Base-by-base conservation (phyloP, 257 asterid genomes). In the Catharanthus roseus region DNA sequence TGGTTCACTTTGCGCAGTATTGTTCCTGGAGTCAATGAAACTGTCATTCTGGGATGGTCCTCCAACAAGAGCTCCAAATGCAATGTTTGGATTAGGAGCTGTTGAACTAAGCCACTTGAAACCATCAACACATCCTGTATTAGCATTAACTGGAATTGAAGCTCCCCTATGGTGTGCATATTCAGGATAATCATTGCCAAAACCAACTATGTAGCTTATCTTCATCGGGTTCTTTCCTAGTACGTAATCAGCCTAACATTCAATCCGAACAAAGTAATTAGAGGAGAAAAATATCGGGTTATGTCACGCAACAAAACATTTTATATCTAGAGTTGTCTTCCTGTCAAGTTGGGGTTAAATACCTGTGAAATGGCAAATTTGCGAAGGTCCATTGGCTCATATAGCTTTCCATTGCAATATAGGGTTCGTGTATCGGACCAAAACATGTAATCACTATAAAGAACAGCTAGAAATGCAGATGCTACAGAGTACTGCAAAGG, bases 101-200 rank as follows among this genome's bases (percentile, higher is more conserved):
- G 72, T 72, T 1, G 95, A 86, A 1, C 81, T 79, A 3, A 91
- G 86, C 89, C 89, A 91, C 78, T 84, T 78, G 83, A 88, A 91
- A 41, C 97, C 96, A 1, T 86, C 91, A 73, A 78, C 81, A 88
- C 96, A 91, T 38, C 81, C 73, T 0, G 93, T 81, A 29, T 53
- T 56, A 10, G 75, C 85, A 28, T 81, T 81, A 0, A 38, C 69
- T 5, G 95, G 96, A 50, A 91, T 86, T 1, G 97, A 91, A 51
- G 97, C 96, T 73, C 96, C 97, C 75, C 97, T 83, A 21, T 91
- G 97, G 70, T 89, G 97, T 3, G 89, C 95, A 42, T 71, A 78
- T 55, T 78, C 68, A 10, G 97, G 96, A 68, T 87, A 91, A 10
- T 66, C 83, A 9, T 84, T 82, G 5, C 97, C 96, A 24, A 78